These are phyloP conservation scores for Podospora didyma DNA, from an alignment of 495 filamentous ascomycete genomes.

Conservation along the genomic window DNA sequence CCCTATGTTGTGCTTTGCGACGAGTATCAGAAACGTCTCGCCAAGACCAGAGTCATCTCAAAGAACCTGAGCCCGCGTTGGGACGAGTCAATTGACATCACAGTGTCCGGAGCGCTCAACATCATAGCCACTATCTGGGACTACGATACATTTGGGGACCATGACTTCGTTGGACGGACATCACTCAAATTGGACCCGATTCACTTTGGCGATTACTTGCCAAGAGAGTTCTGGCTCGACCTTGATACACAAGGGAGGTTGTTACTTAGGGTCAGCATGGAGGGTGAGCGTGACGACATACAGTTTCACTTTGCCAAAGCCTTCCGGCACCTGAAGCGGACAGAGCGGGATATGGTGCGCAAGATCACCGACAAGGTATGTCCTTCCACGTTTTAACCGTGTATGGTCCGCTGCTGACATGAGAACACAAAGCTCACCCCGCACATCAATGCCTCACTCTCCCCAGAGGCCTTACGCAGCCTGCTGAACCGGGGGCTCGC, in stretches of 20 bases:
- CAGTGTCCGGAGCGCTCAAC: conserved; percentile 83
- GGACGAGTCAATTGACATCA: conserved; percentile 97
- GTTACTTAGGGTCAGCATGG: conserved; percentile 91
- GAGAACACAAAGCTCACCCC: conserved; percentile 75
- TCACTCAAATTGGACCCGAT: conserved; percentile 91
- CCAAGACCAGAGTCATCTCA: conserved; percentile 90
- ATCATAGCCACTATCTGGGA: conserved; percentile 98
- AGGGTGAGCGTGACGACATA: conserved; percentile 96
- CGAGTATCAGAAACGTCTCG: conserved; percentile 96
- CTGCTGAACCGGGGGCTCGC: conserved; percentile 72
- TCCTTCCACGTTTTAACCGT: neutral
- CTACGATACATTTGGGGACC: conserved; percentile 94
- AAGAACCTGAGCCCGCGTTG: conserved; percentile 91
- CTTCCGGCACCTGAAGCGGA: conserved; percentile 89
- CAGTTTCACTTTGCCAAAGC: conserved; percentile 98
- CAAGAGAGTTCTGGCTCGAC: conserved; percentile 94
- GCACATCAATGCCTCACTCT: conserved; percentile 89
- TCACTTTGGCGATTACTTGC: conserved; percentile 93
- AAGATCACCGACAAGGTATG: conserved; percentile 95
- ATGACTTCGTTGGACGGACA: conserved; percentile 93
- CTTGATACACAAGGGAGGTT: conserved; percentile 93
- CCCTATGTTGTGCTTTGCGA: conserved; percentile 96
- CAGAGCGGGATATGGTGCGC: conserved; percentile 95
- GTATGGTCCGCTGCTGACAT: conserved; percentile 15
- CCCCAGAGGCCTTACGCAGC: conserved; percentile 68